Percentiles rank a stretch among this genome's conserved stretches.
These are phyloP conservation scores for Cyphellophora europaea DNA, from an alignment of 2,329 filamentous ascomycete species.

Conservation along the genomic window DNA sequence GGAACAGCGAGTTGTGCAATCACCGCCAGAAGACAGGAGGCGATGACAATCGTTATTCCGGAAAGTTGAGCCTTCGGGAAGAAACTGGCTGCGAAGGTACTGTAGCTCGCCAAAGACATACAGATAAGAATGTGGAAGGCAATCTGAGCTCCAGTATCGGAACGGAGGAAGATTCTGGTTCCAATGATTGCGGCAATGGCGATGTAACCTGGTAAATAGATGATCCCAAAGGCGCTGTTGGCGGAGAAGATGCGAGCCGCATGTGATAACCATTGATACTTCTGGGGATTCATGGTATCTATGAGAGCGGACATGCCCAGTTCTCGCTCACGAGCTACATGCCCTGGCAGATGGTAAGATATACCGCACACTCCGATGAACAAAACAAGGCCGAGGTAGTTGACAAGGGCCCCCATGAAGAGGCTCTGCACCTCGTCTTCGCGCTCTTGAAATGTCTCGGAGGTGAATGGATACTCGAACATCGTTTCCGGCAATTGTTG, in stretches of 20 bases:
- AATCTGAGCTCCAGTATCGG: constrained; percentile 55
- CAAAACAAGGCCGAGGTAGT: constrained; percentile 67
- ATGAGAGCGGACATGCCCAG: constrained; percentile 77
- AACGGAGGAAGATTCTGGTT: constrained; percentile 53
- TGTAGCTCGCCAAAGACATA: constrained; percentile 65
- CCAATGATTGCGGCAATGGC: constrained; percentile 58
- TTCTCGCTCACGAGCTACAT: constrained; percentile 77
- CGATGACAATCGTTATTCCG: constrained; percentile 66
- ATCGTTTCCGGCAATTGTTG: constrained; percentile 30
- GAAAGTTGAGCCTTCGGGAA: constrained; percentile 81
- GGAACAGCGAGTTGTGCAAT: constrained; percentile 64
- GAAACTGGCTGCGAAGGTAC: constrained; percentile 68
- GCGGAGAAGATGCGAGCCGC: constrained; percentile 66
- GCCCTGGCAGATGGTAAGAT: constrained; percentile 75
- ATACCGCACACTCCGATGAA: constrained; percentile 70
- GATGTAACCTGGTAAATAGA: constrained; percentile 77
- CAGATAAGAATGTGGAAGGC: constrained; percentile 68
- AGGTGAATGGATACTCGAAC: constrained; percentile 67
- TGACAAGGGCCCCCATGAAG: constrained; percentile 65
- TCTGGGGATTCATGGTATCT: constrained; percentile 80
- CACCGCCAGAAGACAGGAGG: constrained; percentile 65
- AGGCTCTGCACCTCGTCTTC: constrained; percentile 52
- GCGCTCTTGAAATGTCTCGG: constrained; percentile 57
- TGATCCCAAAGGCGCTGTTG: constrained; percentile 65
- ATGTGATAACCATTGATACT: constrained; percentile 63